These are phyloP conservation scores for Syzygium oleosum DNA, from an alignment of 345 rosid species.

Conservation along the genomic window DNA sequence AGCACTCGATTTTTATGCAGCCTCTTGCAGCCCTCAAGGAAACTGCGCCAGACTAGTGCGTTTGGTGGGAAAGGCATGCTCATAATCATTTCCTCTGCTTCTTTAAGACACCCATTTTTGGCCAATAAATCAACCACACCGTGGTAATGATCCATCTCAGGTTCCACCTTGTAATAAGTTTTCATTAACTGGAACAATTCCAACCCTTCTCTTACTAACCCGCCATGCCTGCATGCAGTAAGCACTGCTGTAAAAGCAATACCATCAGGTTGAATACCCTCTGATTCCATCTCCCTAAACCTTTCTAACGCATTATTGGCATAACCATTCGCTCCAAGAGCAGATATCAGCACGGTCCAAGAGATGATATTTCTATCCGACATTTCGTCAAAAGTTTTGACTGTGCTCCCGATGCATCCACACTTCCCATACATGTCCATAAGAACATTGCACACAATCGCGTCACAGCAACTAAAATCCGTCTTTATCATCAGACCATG, in stretches of 20 bases:
- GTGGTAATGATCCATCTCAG: conserved; percentile 70
- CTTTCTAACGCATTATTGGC: conserved; percentile 46
- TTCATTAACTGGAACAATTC: conserved; percentile 53
- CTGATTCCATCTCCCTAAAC: conserved; percentile 45
- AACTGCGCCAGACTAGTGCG: conserved; percentile 58
- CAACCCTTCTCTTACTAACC: conserved; percentile 67
- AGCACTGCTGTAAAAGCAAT: conserved; percentile 61
- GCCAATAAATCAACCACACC: conserved; percentile 65
- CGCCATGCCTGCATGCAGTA: conserved; percentile 68
- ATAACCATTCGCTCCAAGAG: conserved; percentile 61
- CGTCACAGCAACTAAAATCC: conserved; percentile 38
- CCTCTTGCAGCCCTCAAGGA: conserved; percentile 66
- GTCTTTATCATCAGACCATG: conserved; percentile 61
- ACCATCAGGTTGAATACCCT: conserved; percentile 59
- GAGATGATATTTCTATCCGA: conserved; percentile 52
- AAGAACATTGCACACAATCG: conserved; percentile 55
- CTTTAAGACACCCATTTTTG: conserved; percentile 44
- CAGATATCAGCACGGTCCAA: conserved; percentile 75
- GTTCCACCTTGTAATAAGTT: conserved; percentile 40
- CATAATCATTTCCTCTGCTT: conserved; percentile 56
- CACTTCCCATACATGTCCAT: conserved; percentile 96
- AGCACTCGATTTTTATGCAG: background rate
- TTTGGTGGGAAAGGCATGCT: conserved; percentile 72
- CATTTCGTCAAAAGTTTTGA: conserved; percentile 38
- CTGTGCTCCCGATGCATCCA: conserved; percentile 41